Evolutionary conservation across 2,329 filamentous ascomycete genomes (phyloP), one percentile per base, ranked within the genome.

Genomic region (Diaporthe batatas): DNA sequence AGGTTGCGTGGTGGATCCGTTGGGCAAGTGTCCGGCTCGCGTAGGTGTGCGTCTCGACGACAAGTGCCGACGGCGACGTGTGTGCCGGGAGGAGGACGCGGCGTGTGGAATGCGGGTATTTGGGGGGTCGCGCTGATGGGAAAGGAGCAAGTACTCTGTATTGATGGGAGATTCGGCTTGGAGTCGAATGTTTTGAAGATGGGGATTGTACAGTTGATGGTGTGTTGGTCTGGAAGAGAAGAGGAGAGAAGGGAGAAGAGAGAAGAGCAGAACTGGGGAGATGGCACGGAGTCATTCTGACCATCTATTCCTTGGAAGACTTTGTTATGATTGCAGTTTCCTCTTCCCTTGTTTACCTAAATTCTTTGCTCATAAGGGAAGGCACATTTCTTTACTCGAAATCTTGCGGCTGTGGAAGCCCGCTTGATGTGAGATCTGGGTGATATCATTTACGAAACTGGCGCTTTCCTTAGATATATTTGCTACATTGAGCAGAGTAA

Each of bases 251-350:
- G n/a, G n/a, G n/a, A n/a, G n/a, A n/a, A n/a, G n/a, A n/a, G n/a
- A n/a, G n/a, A n/a, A n/a, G n/a, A n/a, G n/a, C n/a, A 62, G 39
- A 47, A 23, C 14, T 64, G 42, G 39, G 58, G 58, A 64, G 39
- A 47, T 42, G 58, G 42, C 39, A 47, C 39, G 39, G 58, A 47
- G 39, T 29, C 39, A 18, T 64, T 47, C 42, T 64, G 39, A 47
- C 47, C 39, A 64, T 47, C 23, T 32, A 32, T 64, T 47, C 18
- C 58, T 47, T 64, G 16, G 39, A 47, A 47, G 58, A 64, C 58
- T 47, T 64, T 64, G 58, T 64, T 64, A 64, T 64, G 23, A 64
- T 47, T 64, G 58, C 58, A 64, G 39, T n/a, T 44, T 62, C 36
- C 58, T 47, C 58, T 62, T 32, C 58, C 39, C 23, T 62, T 62